Evolutionary conservation across 1,284 basidiomycete genomes (phyloP).

Genomic region (Thelephora terrestris): DNA sequence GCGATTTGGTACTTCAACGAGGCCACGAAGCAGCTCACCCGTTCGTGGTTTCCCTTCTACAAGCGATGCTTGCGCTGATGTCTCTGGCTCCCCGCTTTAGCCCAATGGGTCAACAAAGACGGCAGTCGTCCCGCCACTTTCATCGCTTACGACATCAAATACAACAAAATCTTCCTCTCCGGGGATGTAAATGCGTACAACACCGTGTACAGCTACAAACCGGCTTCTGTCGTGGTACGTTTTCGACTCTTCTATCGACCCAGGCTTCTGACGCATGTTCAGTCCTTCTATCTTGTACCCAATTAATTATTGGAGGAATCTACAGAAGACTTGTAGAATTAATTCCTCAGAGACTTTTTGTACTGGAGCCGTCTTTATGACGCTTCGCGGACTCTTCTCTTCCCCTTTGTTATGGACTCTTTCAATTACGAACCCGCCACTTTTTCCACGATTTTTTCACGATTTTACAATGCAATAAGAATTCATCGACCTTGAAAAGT

Average conservation of each 20-base stretch:
- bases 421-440: no score
- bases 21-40: not conserved
- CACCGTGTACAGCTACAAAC: not conserved
- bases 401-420: no score
- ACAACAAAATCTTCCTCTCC: constrained; percentile 1
- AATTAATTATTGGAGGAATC: not conserved
- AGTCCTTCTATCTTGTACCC: constrained; percentile 1
- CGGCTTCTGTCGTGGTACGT: not conserved
- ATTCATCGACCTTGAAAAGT: no score
- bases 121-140: not conserved
- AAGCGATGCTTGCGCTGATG: not conserved
- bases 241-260: not conserved
- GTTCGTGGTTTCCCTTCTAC: not conserved
- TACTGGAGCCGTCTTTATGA: no score
- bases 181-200: constrained; percentile 2
- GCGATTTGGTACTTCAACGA: constrained; percentile 1
- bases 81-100: not conserved
- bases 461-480: no score
- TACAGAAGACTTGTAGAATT: no score
- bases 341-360: no score
- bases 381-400: no score
- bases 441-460: no score
- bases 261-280: not conserved
- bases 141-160: not conserved
- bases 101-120: constrained; percentile 2